These are phyloP conservation scores for Earliella scabrosa DNA, from an alignment of 1,284 basidiomycete species.

Conservation along the genomic window DNA sequence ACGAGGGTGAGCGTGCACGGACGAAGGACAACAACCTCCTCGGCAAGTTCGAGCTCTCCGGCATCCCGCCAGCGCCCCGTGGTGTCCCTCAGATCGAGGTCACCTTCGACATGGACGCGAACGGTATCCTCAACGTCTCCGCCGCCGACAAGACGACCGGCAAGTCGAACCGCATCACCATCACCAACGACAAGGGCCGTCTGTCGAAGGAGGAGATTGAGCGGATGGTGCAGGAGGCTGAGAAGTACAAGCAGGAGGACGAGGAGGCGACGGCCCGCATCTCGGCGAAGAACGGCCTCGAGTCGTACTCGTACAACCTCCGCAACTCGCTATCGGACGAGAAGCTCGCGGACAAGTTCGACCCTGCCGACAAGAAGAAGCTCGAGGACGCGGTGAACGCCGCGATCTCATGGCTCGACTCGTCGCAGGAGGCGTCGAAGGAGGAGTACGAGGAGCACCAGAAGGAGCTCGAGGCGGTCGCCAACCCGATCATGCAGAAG, in stretches of 20 bases:
- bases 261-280: conserved; percentile 86
- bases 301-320: conserved; percentile 96
- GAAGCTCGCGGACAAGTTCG: conserved; percentile 89
- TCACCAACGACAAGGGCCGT: conserved; percentile 99
- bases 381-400: conserved; percentile 87
- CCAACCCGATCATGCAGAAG: conserved; percentile 94
- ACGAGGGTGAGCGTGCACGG: conserved; percentile 98
- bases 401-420: conserved; percentile 89
- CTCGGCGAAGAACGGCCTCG: conserved; percentile 85
- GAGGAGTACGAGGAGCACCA: conserved; percentile 97
- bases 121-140: conserved; percentile 97
- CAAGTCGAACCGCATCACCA: conserved; percentile 95
- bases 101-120: conserved; percentile 98
- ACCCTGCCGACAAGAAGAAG: conserved; percentile 86
- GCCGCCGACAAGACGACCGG: conserved; percentile 98
- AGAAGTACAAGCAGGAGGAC: conserved; percentile 92
- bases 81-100: conserved; percentile 99
- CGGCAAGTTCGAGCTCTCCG: conserved; percentile 98
- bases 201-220: conserved; percentile 99
- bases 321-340: conserved; percentile 89
- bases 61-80: conserved; percentile 97
- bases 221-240: conserved; percentile 93
- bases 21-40: conserved; percentile 99
- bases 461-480: conserved; percentile 92
- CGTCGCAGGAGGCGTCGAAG: conserved; percentile 88